phyloP scores from a whole-genome alignment of 345 rosid genomes.

The Salix arbutifolia region DNA sequence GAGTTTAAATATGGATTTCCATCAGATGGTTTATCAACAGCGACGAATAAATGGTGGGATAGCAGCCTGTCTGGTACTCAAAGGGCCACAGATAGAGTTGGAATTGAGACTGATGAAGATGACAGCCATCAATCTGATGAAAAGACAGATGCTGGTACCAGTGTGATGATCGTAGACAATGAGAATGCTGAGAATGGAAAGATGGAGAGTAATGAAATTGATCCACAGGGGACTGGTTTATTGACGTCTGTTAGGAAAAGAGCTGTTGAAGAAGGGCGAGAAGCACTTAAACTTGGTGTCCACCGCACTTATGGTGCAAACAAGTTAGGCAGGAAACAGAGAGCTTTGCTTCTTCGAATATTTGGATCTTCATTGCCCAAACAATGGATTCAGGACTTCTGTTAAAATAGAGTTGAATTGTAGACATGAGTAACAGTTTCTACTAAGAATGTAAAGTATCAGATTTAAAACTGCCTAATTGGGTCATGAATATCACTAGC shows the following conservation, averaged over 20 bases:
- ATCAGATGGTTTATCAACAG: constrained; percentile 46
- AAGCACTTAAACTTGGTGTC: constrained; percentile 44
- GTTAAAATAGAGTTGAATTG: neutral
- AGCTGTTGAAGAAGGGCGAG: constrained; percentile 44
- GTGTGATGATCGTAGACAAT: neutral
- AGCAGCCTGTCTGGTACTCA: constrained; percentile 26
- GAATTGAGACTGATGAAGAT: constrained; percentile 27
- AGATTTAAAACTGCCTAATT: too few species aligned
- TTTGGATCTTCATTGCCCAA: constrained; percentile 50
- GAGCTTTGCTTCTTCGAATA: constrained; percentile 38
- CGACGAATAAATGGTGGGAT: constrained; percentile 71
- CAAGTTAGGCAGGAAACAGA: constrained; percentile 39
- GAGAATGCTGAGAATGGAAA: constrained; percentile 28
- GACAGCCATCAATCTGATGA: constrained; percentile 17
- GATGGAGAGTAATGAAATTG: constrained; percentile 6
- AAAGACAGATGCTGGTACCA: constrained; percentile 12
- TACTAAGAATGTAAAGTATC: too few species aligned
- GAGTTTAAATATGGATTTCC: constrained; percentile 78
- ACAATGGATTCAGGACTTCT: constrained; percentile 28
- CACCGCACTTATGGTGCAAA: constrained; percentile 25
- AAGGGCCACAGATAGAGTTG: constrained; percentile 12
- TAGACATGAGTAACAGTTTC: neutral
- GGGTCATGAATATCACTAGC: too few species aligned
- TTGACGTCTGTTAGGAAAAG: constrained; percentile 45
- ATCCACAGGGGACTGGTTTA: constrained; percentile 25